A percentile compares a stretch with the other conserved stretches of the same genome.
These are phyloP conservation scores for Naganishia albida DNA, from an alignment of 1,284 basidiomycete species.

Conservation along the genomic window DNA sequence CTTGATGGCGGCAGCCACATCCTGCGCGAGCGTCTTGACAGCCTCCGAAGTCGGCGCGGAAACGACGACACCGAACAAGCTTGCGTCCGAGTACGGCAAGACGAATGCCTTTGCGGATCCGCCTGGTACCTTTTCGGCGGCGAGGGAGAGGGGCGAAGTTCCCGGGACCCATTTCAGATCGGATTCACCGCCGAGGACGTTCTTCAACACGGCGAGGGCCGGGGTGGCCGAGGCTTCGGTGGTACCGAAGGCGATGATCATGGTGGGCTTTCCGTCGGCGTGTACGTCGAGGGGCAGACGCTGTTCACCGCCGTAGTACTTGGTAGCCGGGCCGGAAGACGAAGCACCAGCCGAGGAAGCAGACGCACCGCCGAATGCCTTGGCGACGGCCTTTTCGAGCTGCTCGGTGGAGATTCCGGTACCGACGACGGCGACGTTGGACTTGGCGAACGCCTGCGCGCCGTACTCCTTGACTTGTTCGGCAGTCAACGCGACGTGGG, in stretches of 20 bases:
- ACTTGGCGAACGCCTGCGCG: conserved; percentile 68
- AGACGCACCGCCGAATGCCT: conserved; percentile 61
- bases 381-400: conserved; percentile 71
- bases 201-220: conserved; percentile 73
- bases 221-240: conserved; percentile 62
- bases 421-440: conserved; percentile 80
- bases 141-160: conserved; percentile 65
- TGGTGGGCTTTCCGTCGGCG: conserved; percentile 60
- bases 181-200: conserved; percentile 69
- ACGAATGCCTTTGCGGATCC: conserved; percentile 69
- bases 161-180: conserved; percentile 84
- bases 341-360: conserved; percentile 47
- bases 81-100: conserved; percentile 84
- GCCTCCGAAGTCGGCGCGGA: conserved; percentile 49
- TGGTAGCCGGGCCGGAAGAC: conserved; percentile 53
- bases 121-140: conserved; percentile 52
- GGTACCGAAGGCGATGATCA: conserved; percentile 79
- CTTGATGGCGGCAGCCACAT: conserved; percentile 66
- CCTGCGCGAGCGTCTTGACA: conserved; percentile 59
- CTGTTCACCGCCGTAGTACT: conserved; percentile 83
- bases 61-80: conserved; percentile 77
- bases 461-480: conserved; percentile 72
- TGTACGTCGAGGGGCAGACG: conserved; percentile 63
- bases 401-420: conserved; percentile 75
- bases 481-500: conserved; percentile 66